These are phyloP conservation scores for Syncephalastrum contaminatum DNA, from an alignment of 371 early-diverging fungal species.

Conservation along the genomic window DNA sequence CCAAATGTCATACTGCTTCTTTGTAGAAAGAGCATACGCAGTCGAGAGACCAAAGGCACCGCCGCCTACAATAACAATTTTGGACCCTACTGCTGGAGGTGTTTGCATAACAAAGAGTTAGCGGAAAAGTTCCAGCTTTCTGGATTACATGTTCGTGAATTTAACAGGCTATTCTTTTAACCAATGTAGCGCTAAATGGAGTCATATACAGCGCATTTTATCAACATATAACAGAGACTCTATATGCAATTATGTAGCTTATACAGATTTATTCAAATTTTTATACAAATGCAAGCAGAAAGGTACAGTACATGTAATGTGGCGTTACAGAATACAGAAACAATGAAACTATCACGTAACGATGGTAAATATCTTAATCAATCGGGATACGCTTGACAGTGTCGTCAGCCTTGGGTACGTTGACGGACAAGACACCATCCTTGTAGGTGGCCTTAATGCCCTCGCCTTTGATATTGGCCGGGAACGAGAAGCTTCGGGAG, in stretches of 20 bases:
- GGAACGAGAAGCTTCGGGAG: conserved; percentile 33
- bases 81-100: conserved; percentile 10
- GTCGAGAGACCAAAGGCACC: conserved; percentile 56
- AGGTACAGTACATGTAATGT: too few relatives aligned
- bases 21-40: conserved; percentile 41
- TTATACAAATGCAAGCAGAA: too few relatives aligned
- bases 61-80: conserved; percentile 53
- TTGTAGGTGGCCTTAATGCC: conserved; percentile 38
- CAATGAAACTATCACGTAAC: too few relatives aligned
- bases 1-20: conserved; percentile 34
- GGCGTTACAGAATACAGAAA: too few relatives aligned
- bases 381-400: conserved; percentile 12
- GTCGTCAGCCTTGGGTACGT: conserved; percentile 27
- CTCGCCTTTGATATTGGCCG: conserved; percentile 22
- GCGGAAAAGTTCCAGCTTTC: too few relatives aligned
- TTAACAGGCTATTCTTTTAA: too few relatives aligned
- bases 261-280: too few relatives aligned
- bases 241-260: too few relatives aligned
- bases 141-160: too few relatives aligned
- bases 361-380: conserved; percentile 14
- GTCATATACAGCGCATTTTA: too few relatives aligned
- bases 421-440: conserved; percentile 34
- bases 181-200: too few relatives aligned
- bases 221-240: too few relatives aligned
- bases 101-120: not conserved